A percentile compares a stretch with the other conserved stretches of the same genome.
Evolutionary conservation across 148 eudicot genomes (phyloP).

Genomic region (Salicornia ramosissima): DNA sequence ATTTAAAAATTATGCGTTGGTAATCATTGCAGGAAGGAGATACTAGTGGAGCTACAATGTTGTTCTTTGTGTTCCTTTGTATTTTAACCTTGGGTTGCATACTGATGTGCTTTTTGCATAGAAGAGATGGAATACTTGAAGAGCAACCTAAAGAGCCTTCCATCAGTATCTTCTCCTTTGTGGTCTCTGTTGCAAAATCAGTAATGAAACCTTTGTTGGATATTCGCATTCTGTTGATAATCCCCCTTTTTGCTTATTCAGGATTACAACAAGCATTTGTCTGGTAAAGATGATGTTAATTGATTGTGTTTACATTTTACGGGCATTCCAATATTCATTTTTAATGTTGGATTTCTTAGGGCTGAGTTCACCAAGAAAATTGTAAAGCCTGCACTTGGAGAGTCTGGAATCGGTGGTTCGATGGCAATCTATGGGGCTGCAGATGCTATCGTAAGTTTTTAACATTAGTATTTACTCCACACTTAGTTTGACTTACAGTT

Average conservation of each 20-base stretch:
- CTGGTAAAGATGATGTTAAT: conserved; percentile 45
- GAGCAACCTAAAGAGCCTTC: conserved; percentile 43
- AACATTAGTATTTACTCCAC: background rate
- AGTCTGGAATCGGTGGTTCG: conserved; percentile 87
- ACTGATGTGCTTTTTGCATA: conserved; percentile 78
- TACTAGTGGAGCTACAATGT: conserved; percentile 66
- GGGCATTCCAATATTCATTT: conserved; percentile 9
- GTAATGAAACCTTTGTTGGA: conserved; percentile 56
- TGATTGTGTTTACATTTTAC: background rate
- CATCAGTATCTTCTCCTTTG: conserved; percentile 34
- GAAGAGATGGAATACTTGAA: conserved; percentile 48
- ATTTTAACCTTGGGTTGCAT: conserved; percentile 73
- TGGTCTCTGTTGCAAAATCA: conserved; percentile 50
- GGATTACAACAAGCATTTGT: conserved; percentile 99
- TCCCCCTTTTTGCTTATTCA: conserved; percentile 92
- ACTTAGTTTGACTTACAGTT: conserved; percentile 5
- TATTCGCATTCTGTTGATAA: conserved; percentile 64
- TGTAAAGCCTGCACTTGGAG: conserved; percentile 84
- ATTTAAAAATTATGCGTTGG: conserved; percentile 12
- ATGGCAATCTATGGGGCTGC: conserved; percentile 93
- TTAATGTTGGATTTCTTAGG: conserved; percentile 37
- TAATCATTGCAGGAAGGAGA: conserved; percentile 67
- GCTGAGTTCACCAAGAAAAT: conserved; percentile 77
- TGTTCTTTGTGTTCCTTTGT: conserved; percentile 69
- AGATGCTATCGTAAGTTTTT: conserved; percentile 83